A percentile compares a stretch with the other conserved stretches of the same genome.
Conservation (phyloP, 352 stramenopile genomes). For the Phytophthora agathidicida region DNA sequence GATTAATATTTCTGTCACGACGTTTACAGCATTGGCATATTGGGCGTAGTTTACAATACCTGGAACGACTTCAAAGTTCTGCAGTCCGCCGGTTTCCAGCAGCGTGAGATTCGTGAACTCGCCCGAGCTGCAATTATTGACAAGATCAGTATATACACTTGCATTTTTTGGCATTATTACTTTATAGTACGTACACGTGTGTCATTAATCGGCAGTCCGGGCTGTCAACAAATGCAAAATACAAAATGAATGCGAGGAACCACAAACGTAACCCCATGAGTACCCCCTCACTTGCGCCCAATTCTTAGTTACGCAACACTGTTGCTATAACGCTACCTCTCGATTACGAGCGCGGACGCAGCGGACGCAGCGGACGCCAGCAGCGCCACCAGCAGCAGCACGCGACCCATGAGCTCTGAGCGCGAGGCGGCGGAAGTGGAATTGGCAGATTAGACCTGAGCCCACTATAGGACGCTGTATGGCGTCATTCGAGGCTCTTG, state of each 20-base stretch:
- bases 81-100: constrained; percentile 41
- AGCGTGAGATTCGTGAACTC: constrained; percentile 74
- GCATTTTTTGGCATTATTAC: background rate
- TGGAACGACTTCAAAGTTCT: constrained; percentile 47
- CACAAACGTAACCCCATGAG: constrained; percentile 12
- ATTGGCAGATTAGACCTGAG: constrained; percentile 16
- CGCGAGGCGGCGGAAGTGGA: constrained; percentile 12
- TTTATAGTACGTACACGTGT: constrained; percentile 59
- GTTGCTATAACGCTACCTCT: no score
- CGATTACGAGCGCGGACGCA: constrained; percentile 46
- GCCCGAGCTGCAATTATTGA: constrained; percentile 45
- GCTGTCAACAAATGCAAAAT: constrained; percentile 36
- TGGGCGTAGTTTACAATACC: constrained; percentile 27
- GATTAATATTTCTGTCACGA: no score
- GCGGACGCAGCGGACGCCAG: constrained; percentile 17
- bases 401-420: constrained; percentile 24
- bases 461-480: constrained; percentile 25
- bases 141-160: background rate
- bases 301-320: background rate
- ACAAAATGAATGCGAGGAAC: no score
- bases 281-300: background rate
- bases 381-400: constrained; percentile 12
- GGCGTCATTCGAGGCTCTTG: constrained; percentile 26
- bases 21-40: no score
- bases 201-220: constrained; percentile 62